A percentile compares a stretch with the other conserved stretches of the same genome.
These are phyloP conservation scores for Suillus occidentalis DNA, from an alignment of 768 basidiomycete species.

Conservation along the genomic window DNA sequence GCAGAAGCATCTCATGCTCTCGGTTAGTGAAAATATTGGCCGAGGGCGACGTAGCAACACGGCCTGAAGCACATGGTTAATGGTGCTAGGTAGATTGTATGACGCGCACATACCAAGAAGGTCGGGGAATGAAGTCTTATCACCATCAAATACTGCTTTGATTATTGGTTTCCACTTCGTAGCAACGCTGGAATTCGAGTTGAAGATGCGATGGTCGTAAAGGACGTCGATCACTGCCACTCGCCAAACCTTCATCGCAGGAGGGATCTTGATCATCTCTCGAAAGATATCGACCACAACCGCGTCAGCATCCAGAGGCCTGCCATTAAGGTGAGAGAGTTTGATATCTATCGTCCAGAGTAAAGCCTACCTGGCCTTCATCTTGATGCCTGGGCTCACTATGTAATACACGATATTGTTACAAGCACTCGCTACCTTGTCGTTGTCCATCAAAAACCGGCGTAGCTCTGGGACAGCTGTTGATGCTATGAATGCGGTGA, in stretches of 20 bases:
- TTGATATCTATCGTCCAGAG: neutral
- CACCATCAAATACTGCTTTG: conserved; percentile 77
- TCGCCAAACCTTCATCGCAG: conserved; percentile 83
- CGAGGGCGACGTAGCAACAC: conserved; percentile 81
- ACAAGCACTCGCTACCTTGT: conserved; percentile 78
- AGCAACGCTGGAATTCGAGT: conserved; percentile 56
- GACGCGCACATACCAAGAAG: conserved; percentile 61
- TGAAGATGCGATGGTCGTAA: conserved; percentile 87
- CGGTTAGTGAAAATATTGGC: conserved; percentile 96
- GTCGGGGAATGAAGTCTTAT: conserved; percentile 85
- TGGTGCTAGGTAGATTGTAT: conserved; percentile 32
- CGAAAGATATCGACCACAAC: conserved; percentile 64
- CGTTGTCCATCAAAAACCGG: conserved; percentile 78
- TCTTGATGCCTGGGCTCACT: conserved; percentile 77
- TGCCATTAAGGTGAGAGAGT: conserved; percentile 26
- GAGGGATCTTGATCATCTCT: conserved; percentile 78
- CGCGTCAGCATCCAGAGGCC: conserved; percentile 77
- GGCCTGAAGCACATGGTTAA: conserved; percentile 47
- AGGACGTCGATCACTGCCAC: conserved; percentile 77
- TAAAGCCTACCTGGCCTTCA: conserved; percentile 60
- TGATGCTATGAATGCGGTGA: conserved; percentile 69
- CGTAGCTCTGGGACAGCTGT: conserved; percentile 73
- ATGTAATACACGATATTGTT: conserved; percentile 85
- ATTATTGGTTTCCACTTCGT: conserved; percentile 76
- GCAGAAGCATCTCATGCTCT: conserved; percentile 88